Percentiles rank a stretch among this genome's conserved stretches.
Conservation (phyloP, 1,284 basidiomycete species). For the Cystobasidium pallidum region DNA sequence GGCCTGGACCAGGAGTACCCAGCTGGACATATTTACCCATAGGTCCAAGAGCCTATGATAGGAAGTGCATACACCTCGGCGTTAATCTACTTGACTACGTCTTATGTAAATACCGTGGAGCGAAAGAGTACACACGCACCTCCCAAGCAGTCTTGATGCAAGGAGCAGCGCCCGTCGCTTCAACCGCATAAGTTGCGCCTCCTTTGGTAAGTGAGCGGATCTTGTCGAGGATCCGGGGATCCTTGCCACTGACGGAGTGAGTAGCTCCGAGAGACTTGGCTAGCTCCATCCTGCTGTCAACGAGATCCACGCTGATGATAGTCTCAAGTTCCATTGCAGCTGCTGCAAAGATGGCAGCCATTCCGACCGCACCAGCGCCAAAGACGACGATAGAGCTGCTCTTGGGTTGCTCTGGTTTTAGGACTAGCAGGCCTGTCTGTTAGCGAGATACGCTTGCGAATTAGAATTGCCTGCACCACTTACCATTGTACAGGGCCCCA, state of each 20-base stretch:
- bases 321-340: slow-evolving; percentile 44
- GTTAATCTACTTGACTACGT: no score
- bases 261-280: slow-evolving; percentile 49
- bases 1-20: slow-evolving; percentile 45
- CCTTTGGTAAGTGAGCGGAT: not conserved
- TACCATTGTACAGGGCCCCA: slow-evolving; percentile 8
- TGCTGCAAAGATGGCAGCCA: slow-evolving; percentile 50
- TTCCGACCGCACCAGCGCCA: slow-evolving; percentile 51
- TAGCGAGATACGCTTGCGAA: no score
- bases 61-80: no score
- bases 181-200: slow-evolving; percentile 34
- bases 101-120: no score
- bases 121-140: not conserved
- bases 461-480: no score
- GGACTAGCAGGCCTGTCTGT: not conserved
- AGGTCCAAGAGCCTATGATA: slow-evolving; percentile 31
- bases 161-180: slow-evolving; percentile 37
- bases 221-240: not conserved
- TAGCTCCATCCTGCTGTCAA: slow-evolving; percentile 46
- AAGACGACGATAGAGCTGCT: slow-evolving; percentile 45
- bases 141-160: slow-evolving; percentile 28
- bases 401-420: slow-evolving; percentile 38
- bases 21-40: slow-evolving; percentile 37
- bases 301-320: slow-evolving; percentile 51
- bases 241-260: slow-evolving; percentile 45